Evolutionary conservation across 495 filamentous ascomycete genomes (phyloP).

Genomic region (Penicillium flavigenum): DNA sequence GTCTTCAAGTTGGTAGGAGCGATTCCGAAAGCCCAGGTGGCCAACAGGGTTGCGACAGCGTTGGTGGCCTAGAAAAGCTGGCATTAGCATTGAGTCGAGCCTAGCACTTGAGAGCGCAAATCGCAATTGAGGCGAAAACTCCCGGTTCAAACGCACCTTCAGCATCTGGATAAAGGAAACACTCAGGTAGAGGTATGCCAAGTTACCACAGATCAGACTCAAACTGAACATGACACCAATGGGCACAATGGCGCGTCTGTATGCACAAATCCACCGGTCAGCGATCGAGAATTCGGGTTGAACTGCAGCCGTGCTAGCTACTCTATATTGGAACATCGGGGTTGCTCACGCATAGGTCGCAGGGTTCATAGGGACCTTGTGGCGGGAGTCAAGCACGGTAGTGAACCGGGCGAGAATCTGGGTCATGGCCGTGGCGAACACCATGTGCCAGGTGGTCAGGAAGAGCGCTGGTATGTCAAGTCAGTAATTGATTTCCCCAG

Average conservation of each 20-base stretch:
- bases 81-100: slow-evolving; percentile 1
- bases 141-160: slow-evolving; percentile 55
- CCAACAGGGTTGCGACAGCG: slow-evolving; percentile 80
- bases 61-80: slow-evolving; percentile 65
- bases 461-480: slow-evolving; percentile 51
- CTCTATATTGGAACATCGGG: background rate
- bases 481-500: slow-evolving; percentile 2
- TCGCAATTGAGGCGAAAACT: background rate
- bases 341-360: slow-evolving; percentile 64
- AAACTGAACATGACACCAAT: slow-evolving; percentile 88
- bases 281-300: background rate
- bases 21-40: slow-evolving; percentile 74
- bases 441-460: slow-evolving; percentile 84
- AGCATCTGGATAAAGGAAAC: slow-evolving; percentile 95
- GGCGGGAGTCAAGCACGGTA: slow-evolving; percentile 74
- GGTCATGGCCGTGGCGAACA: slow-evolving; percentile 81
- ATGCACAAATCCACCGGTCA: slow-evolving; percentile 3
- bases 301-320: background rate
- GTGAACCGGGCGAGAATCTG: slow-evolving; percentile 81
- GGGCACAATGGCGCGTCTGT: slow-evolving; percentile 71
- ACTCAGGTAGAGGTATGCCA: slow-evolving; percentile 84
- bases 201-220: slow-evolving; percentile 86
- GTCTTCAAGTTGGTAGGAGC: slow-evolving; percentile 67
- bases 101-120: background rate
- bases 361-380: slow-evolving; percentile 84